phyloP scores from a whole-genome alignment of 1,139 yeast species.

The Zygosaccharomyces sapae region DNA sequence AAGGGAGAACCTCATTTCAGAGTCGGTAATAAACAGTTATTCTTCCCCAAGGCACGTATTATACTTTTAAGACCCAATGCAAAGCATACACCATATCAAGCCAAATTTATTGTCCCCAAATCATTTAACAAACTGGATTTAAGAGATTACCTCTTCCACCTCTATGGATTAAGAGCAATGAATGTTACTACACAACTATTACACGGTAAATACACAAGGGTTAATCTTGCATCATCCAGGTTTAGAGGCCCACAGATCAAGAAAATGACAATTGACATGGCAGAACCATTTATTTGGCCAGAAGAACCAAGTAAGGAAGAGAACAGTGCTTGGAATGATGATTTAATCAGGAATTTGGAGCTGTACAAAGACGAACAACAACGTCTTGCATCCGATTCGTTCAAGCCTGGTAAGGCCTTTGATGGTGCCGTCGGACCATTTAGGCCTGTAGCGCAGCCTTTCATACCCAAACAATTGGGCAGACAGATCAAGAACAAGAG shows the following conservation, averaged over 20 bases:
- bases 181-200: slow-evolving; percentile 81
- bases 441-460: slow-evolving; percentile 62
- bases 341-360: slow-evolving; percentile 40
- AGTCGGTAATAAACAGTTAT: slow-evolving; percentile 67
- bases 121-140: slow-evolving; percentile 86
- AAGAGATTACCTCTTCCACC: slow-evolving; percentile 82
- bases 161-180: slow-evolving; percentile 83
- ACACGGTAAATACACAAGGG: slow-evolving; percentile 66
- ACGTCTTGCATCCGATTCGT: slow-evolving; percentile 60
- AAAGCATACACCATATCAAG: slow-evolving; percentile 92
- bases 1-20: slow-evolving; percentile 72
- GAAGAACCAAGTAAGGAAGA: slow-evolving; percentile 50
- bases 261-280: slow-evolving; percentile 93
- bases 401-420: slow-evolving; percentile 66
- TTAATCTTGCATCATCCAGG: slow-evolving; percentile 61
- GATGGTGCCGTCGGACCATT: slow-evolving; percentile 75
- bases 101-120: slow-evolving; percentile 88
- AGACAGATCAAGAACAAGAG: slow-evolving; percentile 43
- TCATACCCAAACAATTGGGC: slow-evolving; percentile 53
- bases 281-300: slow-evolving; percentile 93
- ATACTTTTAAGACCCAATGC: slow-evolving; percentile 83
- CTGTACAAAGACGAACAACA: slow-evolving; percentile 44
- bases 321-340: slow-evolving; percentile 38
- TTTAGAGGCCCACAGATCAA: slow-evolving; percentile 77
- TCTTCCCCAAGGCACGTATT: slow-evolving; percentile 80